phyloP scores from a whole-genome alignment of 495 filamentous ascomycete genomes.

The Cetradonia linearis region DNA sequence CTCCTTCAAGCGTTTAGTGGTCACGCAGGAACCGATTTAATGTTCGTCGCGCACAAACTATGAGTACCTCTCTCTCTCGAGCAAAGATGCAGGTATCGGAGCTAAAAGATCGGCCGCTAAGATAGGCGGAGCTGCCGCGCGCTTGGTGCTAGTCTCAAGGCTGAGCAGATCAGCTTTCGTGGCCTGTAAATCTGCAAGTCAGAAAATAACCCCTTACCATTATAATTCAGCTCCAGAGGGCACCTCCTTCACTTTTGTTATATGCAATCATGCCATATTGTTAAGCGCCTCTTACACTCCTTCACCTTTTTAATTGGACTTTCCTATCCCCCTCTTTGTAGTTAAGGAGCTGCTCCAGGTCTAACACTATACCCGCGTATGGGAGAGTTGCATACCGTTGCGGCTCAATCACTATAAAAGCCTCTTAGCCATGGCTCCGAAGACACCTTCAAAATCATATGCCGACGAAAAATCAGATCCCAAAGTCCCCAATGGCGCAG shows the following conservation, averaged over 20 bases:
- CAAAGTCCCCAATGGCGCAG: slow-evolving; percentile 17
- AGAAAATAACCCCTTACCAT: background rate
- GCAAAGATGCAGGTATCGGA: background rate
- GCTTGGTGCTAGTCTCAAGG: slow-evolving; percentile 25
- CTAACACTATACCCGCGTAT: slow-evolving; percentile 5
- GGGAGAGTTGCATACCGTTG: background rate
- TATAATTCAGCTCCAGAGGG: background rate
- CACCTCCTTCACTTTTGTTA: background rate
- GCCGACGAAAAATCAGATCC: background rate
- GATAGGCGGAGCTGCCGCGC: slow-evolving; percentile 30
- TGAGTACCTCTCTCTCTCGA: background rate
- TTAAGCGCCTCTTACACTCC: slow-evolving; percentile 17
- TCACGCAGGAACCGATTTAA: background rate
- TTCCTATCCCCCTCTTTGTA: background rate
- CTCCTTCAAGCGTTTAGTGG: background rate
- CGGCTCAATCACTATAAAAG: slow-evolving; percentile 1
- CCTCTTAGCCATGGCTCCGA: slow-evolving; percentile 18
- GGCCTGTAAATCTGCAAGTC: slow-evolving; percentile 19
- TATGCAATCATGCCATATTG: slow-evolving; percentile 32
- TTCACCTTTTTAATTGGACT: slow-evolving; percentile 1
- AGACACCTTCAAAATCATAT: slow-evolving; percentile 8
- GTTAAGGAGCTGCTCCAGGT: background rate
- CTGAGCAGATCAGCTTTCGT: slow-evolving; percentile 22
- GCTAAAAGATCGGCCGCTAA: background rate
- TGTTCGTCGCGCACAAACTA: slow-evolving; percentile 16